These are phyloP conservation scores for Miscanthus lutarioriparius DNA, from an alignment of 176 grass and related monocot species.

Conservation along the genomic window DNA sequence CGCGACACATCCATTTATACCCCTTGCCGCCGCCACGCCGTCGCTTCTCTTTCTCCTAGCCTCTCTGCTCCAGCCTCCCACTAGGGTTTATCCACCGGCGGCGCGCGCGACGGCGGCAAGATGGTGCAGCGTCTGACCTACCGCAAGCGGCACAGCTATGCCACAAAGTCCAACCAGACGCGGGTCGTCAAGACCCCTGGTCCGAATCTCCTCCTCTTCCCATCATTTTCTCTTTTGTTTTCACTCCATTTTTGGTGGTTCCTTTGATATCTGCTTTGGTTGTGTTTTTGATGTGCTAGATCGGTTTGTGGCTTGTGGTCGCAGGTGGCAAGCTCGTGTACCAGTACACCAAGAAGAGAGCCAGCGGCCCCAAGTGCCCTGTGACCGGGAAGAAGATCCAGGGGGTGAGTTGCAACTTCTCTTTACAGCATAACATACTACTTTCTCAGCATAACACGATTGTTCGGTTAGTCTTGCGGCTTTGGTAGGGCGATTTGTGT, in stretches of 20 bases:
- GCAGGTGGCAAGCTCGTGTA: conserved; percentile 91
- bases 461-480: background rate
- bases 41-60: conserved; percentile 19
- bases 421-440: background rate
- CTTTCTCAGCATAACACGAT: background rate
- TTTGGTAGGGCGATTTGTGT: background rate
- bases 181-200: conserved; percentile 96
- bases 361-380: conserved; percentile 88
- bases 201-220: background rate
- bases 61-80: background rate
- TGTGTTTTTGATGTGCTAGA: background rate
- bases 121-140: conserved; percentile 94
- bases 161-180: conserved; percentile 97
- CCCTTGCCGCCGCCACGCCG: conserved; percentile 7
- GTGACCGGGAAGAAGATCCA: conserved; percentile 97
- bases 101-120: conserved; percentile 12
- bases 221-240: background rate
- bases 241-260: background rate
- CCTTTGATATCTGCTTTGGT: background rate
- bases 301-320: background rate
- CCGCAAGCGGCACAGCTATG: conserved; percentile 93
- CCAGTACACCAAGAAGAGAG: conserved; percentile 94
- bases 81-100: conserved; percentile 33
- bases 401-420: conserved; percentile 56
- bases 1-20: conserved; percentile 36